Evolutionary conservation across 208 protist species (phyloP).

Genomic region (Dictyostelium gargantuum): DNA sequence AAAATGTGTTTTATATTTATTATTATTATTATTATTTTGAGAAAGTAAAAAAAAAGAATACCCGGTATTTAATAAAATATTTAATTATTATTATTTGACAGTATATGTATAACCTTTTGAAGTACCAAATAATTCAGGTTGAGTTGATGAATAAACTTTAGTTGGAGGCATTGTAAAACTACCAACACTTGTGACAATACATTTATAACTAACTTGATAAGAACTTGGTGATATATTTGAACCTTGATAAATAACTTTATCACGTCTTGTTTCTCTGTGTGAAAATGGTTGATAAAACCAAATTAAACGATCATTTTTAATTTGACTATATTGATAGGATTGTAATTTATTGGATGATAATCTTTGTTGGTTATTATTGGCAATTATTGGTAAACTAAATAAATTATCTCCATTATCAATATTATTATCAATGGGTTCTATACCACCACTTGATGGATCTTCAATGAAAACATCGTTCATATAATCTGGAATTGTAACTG

Average conservation of each 20-base stretch:
- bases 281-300: conserved; percentile 24
- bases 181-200: neutral
- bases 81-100: neutral
- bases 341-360: neutral
- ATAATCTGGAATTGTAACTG: conserved; percentile 21
- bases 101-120: neutral
- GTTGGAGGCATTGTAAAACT: conserved; percentile 8
- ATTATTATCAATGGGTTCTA: conserved; percentile 49
- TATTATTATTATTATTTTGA: neutral
- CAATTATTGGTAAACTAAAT: neutral
- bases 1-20: neutral
- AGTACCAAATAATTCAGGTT: conserved; percentile 52
- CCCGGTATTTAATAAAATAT: no score
- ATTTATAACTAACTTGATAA: conserved; percentile 34
- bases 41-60: no score
- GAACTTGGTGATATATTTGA: neutral
- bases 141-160: conserved; percentile 11
- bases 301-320: neutral
- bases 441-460: neutral
- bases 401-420: neutral
- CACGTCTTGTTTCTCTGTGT: neutral
- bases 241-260: conserved; percentile 11
- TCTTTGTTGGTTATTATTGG: no score
- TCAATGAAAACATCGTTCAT: conserved; percentile 11
- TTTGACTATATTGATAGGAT: neutral